Conservation (phyloP, 2,329 filamentous ascomycete species). For the Sphaerostilbella broomeana region DNA sequence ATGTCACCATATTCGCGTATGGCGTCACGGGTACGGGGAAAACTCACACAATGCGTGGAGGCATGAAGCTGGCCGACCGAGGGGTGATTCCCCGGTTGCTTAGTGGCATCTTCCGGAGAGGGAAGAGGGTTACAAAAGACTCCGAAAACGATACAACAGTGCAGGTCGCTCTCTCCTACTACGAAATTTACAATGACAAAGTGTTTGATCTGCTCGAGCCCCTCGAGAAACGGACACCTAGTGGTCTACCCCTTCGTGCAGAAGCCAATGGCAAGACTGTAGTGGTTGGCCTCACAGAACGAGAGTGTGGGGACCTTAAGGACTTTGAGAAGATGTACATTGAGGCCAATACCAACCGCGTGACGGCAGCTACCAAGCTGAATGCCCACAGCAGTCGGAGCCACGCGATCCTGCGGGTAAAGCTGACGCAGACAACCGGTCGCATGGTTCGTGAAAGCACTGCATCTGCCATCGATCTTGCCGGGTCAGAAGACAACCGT, state of each 20-base stretch:
- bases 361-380: conserved; percentile 84
- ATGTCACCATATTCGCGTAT: conserved; percentile 87
- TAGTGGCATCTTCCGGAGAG: conserved; percentile 76
- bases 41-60: conserved; percentile 93
- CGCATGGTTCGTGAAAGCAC: conserved; percentile 68
- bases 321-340: conserved; percentile 89
- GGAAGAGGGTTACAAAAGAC: conserved; percentile 80
- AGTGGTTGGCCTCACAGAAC: conserved; percentile 79
- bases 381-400: conserved; percentile 87
- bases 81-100: conserved; percentile 83
- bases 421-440: conserved; percentile 69
- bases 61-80: conserved; percentile 75
- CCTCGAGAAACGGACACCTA: conserved; percentile 75
- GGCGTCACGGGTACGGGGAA: conserved; percentile 91
- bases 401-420: conserved; percentile 86
- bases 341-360: conserved; percentile 83
- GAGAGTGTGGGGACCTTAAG: conserved; percentile 73
- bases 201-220: conserved; percentile 87
- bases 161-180: conserved; percentile 76
- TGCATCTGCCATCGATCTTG: conserved; percentile 88
- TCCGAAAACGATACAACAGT: conserved; percentile 63
- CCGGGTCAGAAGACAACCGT: conserved; percentile 91
- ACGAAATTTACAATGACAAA: conserved; percentile 96
- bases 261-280: conserved; percentile 84
- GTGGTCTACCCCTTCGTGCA: conserved; percentile 73